phyloP scores from a whole-genome alignment of 352 stramenopile genomes.

The Phytophthora agathidicida region DNA sequence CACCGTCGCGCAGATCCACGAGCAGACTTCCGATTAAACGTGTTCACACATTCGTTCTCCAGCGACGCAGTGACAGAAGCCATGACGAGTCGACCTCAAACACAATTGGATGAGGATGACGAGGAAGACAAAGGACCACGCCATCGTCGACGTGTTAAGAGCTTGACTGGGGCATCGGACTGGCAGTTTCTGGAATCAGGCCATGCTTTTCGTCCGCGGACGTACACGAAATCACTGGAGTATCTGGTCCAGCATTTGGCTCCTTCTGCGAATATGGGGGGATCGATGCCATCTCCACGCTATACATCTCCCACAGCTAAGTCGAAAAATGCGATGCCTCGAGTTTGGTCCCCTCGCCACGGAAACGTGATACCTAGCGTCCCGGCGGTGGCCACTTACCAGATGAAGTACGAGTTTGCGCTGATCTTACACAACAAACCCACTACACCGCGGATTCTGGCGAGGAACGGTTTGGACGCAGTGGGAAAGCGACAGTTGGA shows the following conservation, averaged over 20 bases:
- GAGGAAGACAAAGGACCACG: constrained; percentile 20
- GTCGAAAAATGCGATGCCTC: constrained; percentile 50
- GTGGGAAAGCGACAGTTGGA: constrained; percentile 78
- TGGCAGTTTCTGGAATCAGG: constrained; percentile 32
- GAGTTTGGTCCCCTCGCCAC: constrained; percentile 77
- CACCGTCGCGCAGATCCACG: constrained; percentile 21
- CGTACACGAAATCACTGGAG: constrained; percentile 82
- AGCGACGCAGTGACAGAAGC: constrained; percentile 40
- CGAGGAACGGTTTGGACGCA: constrained; percentile 73
- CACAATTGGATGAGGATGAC: constrained; percentile 33
- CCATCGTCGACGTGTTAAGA: constrained; percentile 56
- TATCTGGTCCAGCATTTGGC: constrained; percentile 85
- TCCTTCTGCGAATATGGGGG: constrained; percentile 42
- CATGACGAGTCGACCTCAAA: constrained; percentile 49
- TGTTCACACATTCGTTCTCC: constrained; percentile 37
- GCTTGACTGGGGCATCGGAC: constrained; percentile 41
- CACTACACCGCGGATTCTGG: constrained; percentile 74
- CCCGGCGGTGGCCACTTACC: constrained; percentile 52
- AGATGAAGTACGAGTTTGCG: constrained; percentile 87
- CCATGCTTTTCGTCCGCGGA: constrained; percentile 45
- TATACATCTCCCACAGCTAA: constrained; percentile 54
- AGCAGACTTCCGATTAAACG: constrained; percentile 26
- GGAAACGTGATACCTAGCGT: constrained; percentile 42
- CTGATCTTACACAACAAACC: constrained; percentile 86
- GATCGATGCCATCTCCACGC: constrained; percentile 32